Base-by-base conservation (phyloP, 1,284 basidiomycete genomes). In the Heterobasidion parviporum region DNA sequence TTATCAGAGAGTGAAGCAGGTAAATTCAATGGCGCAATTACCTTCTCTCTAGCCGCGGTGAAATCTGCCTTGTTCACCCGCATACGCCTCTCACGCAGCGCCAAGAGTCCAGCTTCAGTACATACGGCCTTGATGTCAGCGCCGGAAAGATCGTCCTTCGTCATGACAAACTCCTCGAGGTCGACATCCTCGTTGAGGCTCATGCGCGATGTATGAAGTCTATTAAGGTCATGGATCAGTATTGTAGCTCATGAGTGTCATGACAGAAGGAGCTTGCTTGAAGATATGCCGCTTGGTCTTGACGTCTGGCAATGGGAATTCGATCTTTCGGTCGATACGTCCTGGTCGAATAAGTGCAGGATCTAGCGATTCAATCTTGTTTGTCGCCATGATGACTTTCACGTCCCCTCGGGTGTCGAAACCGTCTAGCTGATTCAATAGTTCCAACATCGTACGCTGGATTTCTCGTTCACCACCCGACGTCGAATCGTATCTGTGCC, bases 321-420 rank as follows among this genome's bases (percentile, higher is more conserved):
- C 93, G 57, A 99, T 99, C 80, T 99, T 99, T 56, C 97, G 83
- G 68, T 99, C 97, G 63, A 99, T 98, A 67, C 97, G 94, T 54
- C 97, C 97, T 3, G 97, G 96, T 59, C 97, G 91, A 66, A 98
- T 97, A 56, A 99, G 83, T 16, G 96, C 96, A 50, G 96, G 96
- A 71, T 99, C 96, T 48, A 99, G 81, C 2, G 90, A 87, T 69
- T 98, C 94, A 63, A 99, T 98, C 73, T 83, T 85, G 74, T 96
- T 96, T 43, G 90, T 93, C 26, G 92, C 92, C 88, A 91, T 90
- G 68, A 93, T 94, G 64, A 98, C 95, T 74, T 99, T 99, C 61
- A 99, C 96, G 69, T 99, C 96, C 35, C 95, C 94, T 58, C 95
- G 85, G n/a, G 94, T 94, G 70, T 99, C 97, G 74, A 99, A 99